Base-by-base conservation (phyloP, 176 grass and related monocot species). In the Musa acuminata region DNA sequence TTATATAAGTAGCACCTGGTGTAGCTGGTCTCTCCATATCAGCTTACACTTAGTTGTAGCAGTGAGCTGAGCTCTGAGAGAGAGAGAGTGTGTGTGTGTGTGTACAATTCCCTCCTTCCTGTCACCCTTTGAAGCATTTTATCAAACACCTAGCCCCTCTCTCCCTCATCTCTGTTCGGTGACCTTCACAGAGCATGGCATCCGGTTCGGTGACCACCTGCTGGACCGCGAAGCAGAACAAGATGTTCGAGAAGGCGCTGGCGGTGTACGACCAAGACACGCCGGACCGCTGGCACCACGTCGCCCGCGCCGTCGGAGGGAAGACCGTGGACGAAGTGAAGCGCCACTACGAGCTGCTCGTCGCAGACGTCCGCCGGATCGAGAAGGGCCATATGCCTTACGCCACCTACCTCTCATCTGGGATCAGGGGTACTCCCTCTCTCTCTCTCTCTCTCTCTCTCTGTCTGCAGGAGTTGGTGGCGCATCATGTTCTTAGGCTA, bases 281-380 rank as follows among this genome's bases (percentile, higher is more conserved):
- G 51, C 85, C 93, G 55, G 88, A 96, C 81, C 87, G 83, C 51
- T 96, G 93, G 93, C 84, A 90, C 29, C 92, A 92, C 84, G 85
- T 96, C 57, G 84, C 93, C 13, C 82, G 79, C 9, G 81, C 76
- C 64, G 75, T 96, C 55, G 87, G 89, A 22, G 86, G 71, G 50
- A 96, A 84, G 85, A 87, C 93, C 0, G 85, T 80, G 3, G 90
- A 97, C 67, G 90, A 97, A 69, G 87, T 88, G 71, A 87, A 89
- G 74, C 81, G 82, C 63, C 90, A 90, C 73, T 93, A 85, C 75
- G 77, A 88, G 21, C 75, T 80, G 68, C 93, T 97, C 13, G 29
- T 83, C 3, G 78, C 85, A 1, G 93, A 97, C 22, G 71, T 97
- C 60, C 73, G 81, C 35, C 58, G 57, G 60, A 97, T 97, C 13